Conservation (phyloP, 306 rosid species). For the Hippophae tibetana region DNA sequence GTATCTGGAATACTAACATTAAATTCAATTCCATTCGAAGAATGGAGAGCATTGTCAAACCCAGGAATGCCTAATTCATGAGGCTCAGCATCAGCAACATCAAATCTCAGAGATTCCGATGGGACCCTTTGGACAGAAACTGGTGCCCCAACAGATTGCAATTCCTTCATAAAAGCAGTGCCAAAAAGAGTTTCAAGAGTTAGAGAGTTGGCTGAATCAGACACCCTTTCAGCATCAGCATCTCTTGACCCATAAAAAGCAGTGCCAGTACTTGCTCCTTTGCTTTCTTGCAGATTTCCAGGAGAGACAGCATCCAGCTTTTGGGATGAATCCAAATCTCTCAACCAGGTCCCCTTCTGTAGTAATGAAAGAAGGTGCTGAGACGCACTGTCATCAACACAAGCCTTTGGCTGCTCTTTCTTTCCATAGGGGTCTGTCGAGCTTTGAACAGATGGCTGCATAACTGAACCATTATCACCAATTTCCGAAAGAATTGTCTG, state of each 20-base stretch:
- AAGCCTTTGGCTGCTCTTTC: constrained; percentile 35
- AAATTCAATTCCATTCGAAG: constrained; percentile 26
- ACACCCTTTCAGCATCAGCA: constrained; percentile 31
- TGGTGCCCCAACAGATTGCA: constrained; percentile 96
- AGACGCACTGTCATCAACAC: constrained; percentile 60
- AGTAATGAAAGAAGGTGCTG: constrained; percentile 75
- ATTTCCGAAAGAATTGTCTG: constrained; percentile 74
- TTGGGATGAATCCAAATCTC: constrained; percentile 30
- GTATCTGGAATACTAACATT: constrained; percentile 35
- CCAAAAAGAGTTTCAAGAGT: constrained; percentile 94
- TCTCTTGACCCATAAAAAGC: constrained; percentile 37
- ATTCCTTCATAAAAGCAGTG: constrained; percentile 91
- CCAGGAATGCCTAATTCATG: constrained; percentile 36
- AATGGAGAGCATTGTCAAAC: constrained; percentile 32
- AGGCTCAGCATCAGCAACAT: constrained; percentile 39
- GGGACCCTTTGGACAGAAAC: constrained; percentile 73
- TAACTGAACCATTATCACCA: constrained; percentile 31
- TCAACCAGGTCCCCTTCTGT: constrained; percentile 52
- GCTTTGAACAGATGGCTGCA: constrained; percentile 33
- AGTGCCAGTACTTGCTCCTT: constrained; percentile 28
- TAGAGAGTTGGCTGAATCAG: constrained; percentile 46
- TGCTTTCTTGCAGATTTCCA: constrained; percentile 29
- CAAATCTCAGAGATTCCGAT: constrained; percentile 43
- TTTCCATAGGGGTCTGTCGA: constrained; percentile 34
- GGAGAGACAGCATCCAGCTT: constrained; percentile 22